These are phyloP conservation scores for Fusarium anguioides DNA, from an alignment of 2,329 filamentous ascomycete genomes.

Conservation along the genomic window DNA sequence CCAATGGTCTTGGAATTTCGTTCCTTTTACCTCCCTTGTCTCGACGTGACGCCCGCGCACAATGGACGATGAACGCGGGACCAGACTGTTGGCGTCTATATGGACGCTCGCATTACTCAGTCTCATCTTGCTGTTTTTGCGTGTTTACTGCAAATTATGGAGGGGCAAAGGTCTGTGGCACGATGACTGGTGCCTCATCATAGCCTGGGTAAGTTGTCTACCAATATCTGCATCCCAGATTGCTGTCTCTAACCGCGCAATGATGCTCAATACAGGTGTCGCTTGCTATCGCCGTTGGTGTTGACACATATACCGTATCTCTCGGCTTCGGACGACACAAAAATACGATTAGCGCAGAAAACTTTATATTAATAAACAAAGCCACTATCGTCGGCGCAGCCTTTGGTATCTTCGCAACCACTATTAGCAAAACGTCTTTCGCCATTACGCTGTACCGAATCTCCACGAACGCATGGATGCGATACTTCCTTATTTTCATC, in stretches of 20 bases:
- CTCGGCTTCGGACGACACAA: conserved; percentile 46
- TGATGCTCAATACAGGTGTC: conserved; percentile 36
- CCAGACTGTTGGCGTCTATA: conserved; percentile 46
- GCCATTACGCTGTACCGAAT: conserved; percentile 52
- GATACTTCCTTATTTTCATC: conserved; percentile 47
- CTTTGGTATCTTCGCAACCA: conserved; percentile 51
- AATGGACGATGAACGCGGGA: conserved; percentile 41
- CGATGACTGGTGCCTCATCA: conserved; percentile 52
- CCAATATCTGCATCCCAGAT: neutral
- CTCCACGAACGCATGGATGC: conserved; percentile 43
- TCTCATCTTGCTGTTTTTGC: conserved; percentile 45
- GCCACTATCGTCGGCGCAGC: conserved; percentile 44
- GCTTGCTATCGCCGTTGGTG: conserved; percentile 45
- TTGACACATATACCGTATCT: conserved; percentile 49
- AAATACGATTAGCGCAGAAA: conserved; percentile 38
- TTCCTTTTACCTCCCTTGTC: neutral
- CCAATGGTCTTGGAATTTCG: neutral
- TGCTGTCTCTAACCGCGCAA: neutral
- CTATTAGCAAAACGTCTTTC: conserved; percentile 54
- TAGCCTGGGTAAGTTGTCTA: conserved; percentile 48
- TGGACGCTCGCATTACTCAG: conserved; percentile 45
- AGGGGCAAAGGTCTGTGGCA: conserved; percentile 51
- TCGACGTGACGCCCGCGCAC: neutral
- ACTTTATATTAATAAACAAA: conserved; percentile 44
- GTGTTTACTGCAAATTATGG: conserved; percentile 53